phyloP scores from a whole-genome alignment of 306 rosid species.

The Inga leiocalycina region DNA sequence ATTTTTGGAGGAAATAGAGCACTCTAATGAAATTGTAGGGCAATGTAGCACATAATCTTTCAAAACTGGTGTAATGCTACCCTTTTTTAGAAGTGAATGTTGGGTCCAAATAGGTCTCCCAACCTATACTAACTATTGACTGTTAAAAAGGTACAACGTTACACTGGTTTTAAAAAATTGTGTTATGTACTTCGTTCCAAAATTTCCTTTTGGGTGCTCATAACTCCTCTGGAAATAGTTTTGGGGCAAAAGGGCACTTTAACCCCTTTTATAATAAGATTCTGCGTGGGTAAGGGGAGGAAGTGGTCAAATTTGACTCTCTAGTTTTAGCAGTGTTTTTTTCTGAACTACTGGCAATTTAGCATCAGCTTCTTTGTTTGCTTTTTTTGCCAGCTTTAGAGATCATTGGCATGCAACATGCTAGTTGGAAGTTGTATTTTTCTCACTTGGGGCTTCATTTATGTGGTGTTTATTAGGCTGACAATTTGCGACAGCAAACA shows the following conservation, averaged over 20 bases:
- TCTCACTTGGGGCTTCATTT: conserved; percentile 13
- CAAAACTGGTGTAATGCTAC: background rate
- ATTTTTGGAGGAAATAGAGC: background rate
- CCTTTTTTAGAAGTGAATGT: background rate
- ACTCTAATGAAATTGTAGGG: background rate
- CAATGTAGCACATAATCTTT: background rate
- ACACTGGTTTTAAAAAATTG: background rate
- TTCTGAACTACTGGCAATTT: conserved; percentile 8
- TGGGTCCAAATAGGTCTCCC: background rate
- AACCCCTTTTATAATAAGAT: background rate
- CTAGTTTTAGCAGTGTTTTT: background rate
- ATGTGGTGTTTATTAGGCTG: conserved; percentile 60
- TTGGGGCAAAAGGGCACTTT: background rate
- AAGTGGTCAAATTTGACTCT: background rate
- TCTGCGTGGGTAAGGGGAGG: background rate
- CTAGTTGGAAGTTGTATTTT: background rate
- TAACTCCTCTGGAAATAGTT: background rate
- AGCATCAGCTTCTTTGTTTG: background rate
- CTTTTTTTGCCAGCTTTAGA: no score
- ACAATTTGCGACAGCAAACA: conserved; percentile 93
- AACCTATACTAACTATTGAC: background rate
- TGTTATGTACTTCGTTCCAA: background rate
- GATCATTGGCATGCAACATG: no score
- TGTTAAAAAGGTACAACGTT: background rate
- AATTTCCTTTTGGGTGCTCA: background rate